These are phyloP conservation scores for Nyssa sinensis DNA, from an alignment of 148 eudicot genomes.

Conservation along the genomic window DNA sequence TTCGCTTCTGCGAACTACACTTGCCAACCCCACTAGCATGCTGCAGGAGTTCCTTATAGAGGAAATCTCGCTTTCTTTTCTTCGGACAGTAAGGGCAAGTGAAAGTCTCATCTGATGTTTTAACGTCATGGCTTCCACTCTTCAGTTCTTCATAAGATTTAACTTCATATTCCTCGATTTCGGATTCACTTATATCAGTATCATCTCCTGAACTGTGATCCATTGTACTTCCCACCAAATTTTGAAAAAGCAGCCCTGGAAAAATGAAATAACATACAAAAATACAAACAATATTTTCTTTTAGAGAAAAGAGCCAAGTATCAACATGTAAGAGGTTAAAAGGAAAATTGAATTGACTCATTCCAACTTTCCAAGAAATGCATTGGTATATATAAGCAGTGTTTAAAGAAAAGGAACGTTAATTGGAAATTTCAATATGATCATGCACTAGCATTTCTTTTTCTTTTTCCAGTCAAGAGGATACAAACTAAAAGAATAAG, in stretches of 20 bases:
- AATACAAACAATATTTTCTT: not conserved
- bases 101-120: conserved; percentile 54
- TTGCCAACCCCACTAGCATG: conserved; percentile 81
- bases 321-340: not conserved
- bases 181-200: conserved; percentile 76
- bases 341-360: too few relatives aligned
- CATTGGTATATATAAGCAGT: too few relatives aligned
- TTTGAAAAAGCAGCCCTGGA: too few relatives aligned
- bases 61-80: conserved; percentile 67
- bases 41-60: conserved; percentile 68
- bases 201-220: conserved; percentile 68
- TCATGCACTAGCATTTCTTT: not conserved
- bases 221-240: conserved; percentile 26
- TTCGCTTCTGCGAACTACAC: conserved; percentile 68
- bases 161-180: conserved; percentile 68
- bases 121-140: conserved; percentile 51
- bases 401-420: too few relatives aligned
- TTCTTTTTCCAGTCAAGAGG: not conserved
- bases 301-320: not conserved
- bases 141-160: conserved; percentile 63
- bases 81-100: conserved; percentile 83
- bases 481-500: too few relatives aligned
- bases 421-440: not conserved
- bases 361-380: too few relatives aligned
- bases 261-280: not conserved